Percentiles rank a stretch among this genome's conserved stretches.
phyloP scores from a whole-genome alignment of 2,329 filamentous ascomycete genomes.

The Chrysoporthe austroafricana region DNA sequence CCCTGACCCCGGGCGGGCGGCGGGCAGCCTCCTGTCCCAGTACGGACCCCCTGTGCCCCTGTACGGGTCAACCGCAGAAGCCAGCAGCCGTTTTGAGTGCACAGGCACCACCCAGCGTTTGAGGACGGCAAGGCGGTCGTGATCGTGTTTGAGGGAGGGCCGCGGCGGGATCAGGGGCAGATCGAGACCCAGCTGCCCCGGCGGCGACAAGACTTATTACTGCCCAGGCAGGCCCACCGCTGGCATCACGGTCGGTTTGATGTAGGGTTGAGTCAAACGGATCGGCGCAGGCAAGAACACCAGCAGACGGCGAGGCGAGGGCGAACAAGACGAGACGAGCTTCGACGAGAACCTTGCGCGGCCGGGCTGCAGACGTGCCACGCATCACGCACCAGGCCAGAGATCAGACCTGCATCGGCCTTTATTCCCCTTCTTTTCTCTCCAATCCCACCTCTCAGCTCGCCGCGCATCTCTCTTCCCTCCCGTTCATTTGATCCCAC shows the following conservation, averaged over 20 bases:
- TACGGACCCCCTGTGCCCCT: slow-evolving; percentile 15
- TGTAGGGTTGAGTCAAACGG: neutral
- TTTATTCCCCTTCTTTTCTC: slow-evolving; percentile 7
- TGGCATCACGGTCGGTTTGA: neutral
- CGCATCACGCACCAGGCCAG: neutral
- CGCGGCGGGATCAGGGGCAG: slow-evolving; percentile 21
- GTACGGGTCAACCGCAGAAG: neutral
- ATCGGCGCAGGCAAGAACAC: neutral
- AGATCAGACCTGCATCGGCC: neutral
- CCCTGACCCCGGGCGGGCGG: slow-evolving; percentile 10
- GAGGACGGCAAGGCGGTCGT: slow-evolving; percentile 17
- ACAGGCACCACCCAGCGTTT: slow-evolving; percentile 25
- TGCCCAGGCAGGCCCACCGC: neutral
- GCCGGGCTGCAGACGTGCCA: slow-evolving; percentile 1
- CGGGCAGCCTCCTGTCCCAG: neutral
- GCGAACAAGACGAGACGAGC: neutral
- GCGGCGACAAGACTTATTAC: neutral
- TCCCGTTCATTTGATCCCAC: neutral
- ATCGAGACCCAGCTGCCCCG: slow-evolving; percentile 15
- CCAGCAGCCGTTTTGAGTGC: slow-evolving; percentile 11
- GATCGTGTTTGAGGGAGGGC: slow-evolving; percentile 26
- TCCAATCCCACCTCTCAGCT: slow-evolving; percentile 15
- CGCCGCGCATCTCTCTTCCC: neutral
- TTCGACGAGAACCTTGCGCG: too few relatives aligned
- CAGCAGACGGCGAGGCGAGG: neutral